phyloP scores from a whole-genome alignment of 257 asterid genomes.

The Solanum pinnatisectum region DNA sequence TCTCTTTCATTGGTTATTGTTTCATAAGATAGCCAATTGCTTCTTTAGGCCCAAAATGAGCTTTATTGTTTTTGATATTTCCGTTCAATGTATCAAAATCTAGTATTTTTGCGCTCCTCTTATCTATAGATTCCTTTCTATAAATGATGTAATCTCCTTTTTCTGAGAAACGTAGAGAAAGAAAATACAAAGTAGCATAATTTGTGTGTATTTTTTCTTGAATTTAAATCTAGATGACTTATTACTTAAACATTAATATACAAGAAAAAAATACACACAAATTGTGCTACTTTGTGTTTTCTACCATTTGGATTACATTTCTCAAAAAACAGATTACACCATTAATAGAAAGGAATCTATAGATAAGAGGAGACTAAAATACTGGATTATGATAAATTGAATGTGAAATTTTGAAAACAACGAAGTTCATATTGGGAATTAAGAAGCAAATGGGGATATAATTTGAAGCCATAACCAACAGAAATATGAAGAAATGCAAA shows the following conservation, averaged over 20 bases:
- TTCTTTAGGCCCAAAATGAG: not conserved
- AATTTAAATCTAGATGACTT: not conserved
- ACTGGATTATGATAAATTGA: not conserved
- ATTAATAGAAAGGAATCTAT: not conserved
- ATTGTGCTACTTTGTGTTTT: no score
- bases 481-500: no score
- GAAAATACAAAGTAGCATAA: not conserved
- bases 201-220: not conserved
- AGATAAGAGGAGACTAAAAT: not conserved
- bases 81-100: no score
- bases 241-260: no score
- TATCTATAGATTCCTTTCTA: not conserved
- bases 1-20: constrained; percentile 10
- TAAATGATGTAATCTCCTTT: not conserved
- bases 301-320: no score
- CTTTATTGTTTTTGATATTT: no score
- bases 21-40: constrained; percentile 34
- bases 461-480: no score
- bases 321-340: not conserved
- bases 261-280: no score
- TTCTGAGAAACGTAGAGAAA: not conserved
- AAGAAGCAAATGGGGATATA: no score
- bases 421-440: no score
- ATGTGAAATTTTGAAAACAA: no score
- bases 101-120: not conserved